Evolutionary conservation across 2,329 filamentous ascomycete species (phyloP).

Genomic region (Neofusicoccum ribis): DNA sequence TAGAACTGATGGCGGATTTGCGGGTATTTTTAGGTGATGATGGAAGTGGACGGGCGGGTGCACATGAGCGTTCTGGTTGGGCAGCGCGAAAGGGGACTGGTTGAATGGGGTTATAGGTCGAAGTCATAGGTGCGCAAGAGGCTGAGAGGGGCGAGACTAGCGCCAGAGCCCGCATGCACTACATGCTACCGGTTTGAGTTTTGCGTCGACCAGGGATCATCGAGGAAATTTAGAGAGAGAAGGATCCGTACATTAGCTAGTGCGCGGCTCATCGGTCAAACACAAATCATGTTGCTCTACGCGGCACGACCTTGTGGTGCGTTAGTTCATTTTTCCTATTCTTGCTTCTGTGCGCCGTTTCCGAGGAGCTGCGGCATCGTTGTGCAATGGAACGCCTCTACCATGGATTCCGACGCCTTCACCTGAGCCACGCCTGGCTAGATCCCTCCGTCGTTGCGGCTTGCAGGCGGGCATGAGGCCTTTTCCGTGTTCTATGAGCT

Average conservation of each 20-base stretch:
- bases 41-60: background rate
- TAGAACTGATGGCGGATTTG: background rate
- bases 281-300: slow-evolving; percentile 20
- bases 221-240: background rate
- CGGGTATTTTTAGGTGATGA: slow-evolving; percentile 7
- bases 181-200: background rate
- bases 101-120: background rate
- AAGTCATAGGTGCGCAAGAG: slow-evolving; percentile 2
- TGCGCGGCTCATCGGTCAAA: slow-evolving; percentile 16
- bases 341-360: slow-evolving; percentile 13
- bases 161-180: background rate
- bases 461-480: background rate
- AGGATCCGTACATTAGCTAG: background rate
- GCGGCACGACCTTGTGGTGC: slow-evolving; percentile 3
- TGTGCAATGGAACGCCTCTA: slow-evolving; percentile 1
- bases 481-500: background rate
- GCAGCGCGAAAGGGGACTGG: background rate
- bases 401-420: slow-evolving; percentile 12
- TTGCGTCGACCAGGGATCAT: slow-evolving; percentile 3
- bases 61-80: background rate
- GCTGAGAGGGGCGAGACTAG: background rate
- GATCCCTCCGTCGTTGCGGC: background rate
- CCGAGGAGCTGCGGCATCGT: background rate
- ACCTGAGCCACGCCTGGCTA: background rate
- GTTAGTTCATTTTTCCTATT: slow-evolving; percentile 13